A percentile compares a stretch with the other conserved stretches of the same genome.
phyloP scores from a whole-genome alignment of 1,139 yeast genomes.

The Hyphopichia buzzinii region DNA sequence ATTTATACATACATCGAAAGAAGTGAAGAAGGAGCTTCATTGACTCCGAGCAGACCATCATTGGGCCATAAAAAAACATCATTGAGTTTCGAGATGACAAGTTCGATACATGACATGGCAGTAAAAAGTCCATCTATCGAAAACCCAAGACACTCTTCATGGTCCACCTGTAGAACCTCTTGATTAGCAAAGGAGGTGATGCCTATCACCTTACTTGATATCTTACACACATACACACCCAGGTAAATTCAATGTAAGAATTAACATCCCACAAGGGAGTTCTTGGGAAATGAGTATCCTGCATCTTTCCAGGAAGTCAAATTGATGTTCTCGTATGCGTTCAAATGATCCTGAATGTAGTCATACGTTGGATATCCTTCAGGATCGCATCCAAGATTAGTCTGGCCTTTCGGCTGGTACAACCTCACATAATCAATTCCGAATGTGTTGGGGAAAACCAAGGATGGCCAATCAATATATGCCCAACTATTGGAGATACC shows the following conservation, averaged over 20 bases:
- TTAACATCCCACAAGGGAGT: slow-evolving; percentile 20
- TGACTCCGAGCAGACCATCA: too few relatives aligned
- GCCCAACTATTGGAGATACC: slow-evolving; percentile 85
- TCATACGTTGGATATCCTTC: slow-evolving; percentile 67
- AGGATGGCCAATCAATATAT: slow-evolving; percentile 72
- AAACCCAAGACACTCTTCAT: too few relatives aligned
- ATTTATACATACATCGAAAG: too few relatives aligned
- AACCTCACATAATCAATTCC: slow-evolving; percentile 74
- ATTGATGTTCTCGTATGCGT: slow-evolving; percentile 63
- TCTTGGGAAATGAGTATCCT: slow-evolving; percentile 64
- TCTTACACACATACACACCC: too few relatives aligned
- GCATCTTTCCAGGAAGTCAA: slow-evolving; percentile 65
- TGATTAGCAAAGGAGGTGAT: too few relatives aligned
- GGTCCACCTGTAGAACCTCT: too few relatives aligned
- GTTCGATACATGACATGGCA: too few relatives aligned
- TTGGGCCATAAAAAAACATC: too few relatives aligned
- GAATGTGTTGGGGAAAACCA: slow-evolving; percentile 67
- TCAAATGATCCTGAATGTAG: slow-evolving; percentile 62
- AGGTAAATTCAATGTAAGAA: slow-evolving; percentile 19
- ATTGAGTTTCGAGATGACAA: too few relatives aligned
- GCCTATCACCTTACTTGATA: too few relatives aligned
- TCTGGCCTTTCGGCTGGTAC: slow-evolving; percentile 62
- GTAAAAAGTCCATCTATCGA: too few relatives aligned
- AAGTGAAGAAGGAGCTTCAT: too few relatives aligned
- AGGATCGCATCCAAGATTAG: slow-evolving; percentile 73